These are phyloP conservation scores for Pestalotiopsis sp. DNA, from an alignment of 2,329 filamentous ascomycete genomes.

Conservation along the genomic window DNA sequence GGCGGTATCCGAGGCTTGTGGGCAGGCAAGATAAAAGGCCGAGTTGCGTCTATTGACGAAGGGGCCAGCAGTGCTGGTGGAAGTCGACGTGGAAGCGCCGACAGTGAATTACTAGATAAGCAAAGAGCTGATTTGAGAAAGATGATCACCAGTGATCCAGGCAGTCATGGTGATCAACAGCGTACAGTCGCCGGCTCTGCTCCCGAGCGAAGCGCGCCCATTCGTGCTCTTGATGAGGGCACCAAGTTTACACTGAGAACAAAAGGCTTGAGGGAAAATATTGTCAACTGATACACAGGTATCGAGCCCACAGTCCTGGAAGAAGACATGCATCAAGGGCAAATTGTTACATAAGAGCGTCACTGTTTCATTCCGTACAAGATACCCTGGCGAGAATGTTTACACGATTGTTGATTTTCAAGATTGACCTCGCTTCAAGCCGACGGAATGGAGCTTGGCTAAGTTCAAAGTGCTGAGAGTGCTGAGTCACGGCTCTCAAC, in stretches of 20 bases:
- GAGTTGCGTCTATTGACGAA: conserved; percentile 33
- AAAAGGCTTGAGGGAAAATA: conserved; percentile 58
- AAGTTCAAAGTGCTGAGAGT: too few relatives aligned
- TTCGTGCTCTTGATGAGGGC: conserved; percentile 49
- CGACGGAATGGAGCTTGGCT: too few relatives aligned
- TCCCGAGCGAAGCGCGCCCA: conserved; percentile 11
- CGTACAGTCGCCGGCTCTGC: neutral
- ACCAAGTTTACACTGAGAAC: conserved; percentile 55
- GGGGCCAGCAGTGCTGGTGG: conserved; percentile 42
- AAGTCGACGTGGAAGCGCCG: conserved; percentile 33
- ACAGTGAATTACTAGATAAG: conserved; percentile 35
- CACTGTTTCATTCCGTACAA: neutral
- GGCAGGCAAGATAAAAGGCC: conserved; percentile 48
- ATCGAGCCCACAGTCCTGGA: neutral
- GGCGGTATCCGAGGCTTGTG: conserved; percentile 64
- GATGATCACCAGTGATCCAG: conserved; percentile 33
- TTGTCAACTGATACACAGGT: conserved; percentile 23
- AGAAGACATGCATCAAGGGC: neutral
- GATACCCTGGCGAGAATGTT: neutral
- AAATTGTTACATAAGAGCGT: neutral
- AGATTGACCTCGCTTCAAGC: too few relatives aligned
- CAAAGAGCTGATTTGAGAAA: conserved; percentile 45
- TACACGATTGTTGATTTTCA: neutral
- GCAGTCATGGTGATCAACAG: conserved; percentile 17
- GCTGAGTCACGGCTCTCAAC: too few relatives aligned